A percentile compares a stretch with the other conserved stretches of the same genome.
Evolutionary conservation across 306 rosid species (phyloP).

Genomic region (Malus fusca): DNA sequence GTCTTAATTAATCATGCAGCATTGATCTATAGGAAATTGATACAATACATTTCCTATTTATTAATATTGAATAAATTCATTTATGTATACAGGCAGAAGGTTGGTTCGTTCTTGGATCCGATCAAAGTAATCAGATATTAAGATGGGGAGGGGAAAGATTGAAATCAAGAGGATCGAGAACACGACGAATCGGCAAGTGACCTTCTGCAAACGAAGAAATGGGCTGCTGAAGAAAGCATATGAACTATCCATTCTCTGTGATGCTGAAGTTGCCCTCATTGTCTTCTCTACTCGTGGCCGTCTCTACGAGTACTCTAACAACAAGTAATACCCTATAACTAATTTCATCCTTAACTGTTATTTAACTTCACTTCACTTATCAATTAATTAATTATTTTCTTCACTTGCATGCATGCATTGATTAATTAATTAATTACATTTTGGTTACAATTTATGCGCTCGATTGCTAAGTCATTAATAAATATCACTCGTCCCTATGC

Average conservation of each 20-base stretch:
- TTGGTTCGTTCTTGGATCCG: not conserved
- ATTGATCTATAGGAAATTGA: not conserved
- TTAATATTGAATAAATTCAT: too few species aligned
- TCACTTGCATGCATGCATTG: not conserved
- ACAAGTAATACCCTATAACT: conserved; percentile 38
- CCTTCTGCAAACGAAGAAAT: conserved; percentile 92
- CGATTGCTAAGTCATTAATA: not conserved
- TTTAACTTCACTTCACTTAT: not conserved
- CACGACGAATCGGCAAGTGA: conserved; percentile 82
- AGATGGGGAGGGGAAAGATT: conserved; percentile 90
- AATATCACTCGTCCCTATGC: not conserved
- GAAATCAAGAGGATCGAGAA: conserved; percentile 95
- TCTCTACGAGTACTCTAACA: conserved; percentile 80
- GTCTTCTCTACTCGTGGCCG: conserved; percentile 93
- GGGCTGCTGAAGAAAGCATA: conserved; percentile 91
- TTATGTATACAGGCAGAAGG: not conserved
- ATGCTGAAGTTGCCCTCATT: conserved; percentile 83
- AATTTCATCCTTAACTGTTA: not conserved
- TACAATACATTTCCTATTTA: too few species aligned
- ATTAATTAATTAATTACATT: not conserved
- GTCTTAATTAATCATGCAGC: not conserved
- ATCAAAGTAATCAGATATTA: not conserved
- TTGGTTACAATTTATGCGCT: not conserved
- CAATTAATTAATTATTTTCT: not conserved
- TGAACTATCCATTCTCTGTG: conserved; percentile 88